Conservation (phyloP, 73 alveolate genomes). For the Blepharisma japonicum region DNA sequence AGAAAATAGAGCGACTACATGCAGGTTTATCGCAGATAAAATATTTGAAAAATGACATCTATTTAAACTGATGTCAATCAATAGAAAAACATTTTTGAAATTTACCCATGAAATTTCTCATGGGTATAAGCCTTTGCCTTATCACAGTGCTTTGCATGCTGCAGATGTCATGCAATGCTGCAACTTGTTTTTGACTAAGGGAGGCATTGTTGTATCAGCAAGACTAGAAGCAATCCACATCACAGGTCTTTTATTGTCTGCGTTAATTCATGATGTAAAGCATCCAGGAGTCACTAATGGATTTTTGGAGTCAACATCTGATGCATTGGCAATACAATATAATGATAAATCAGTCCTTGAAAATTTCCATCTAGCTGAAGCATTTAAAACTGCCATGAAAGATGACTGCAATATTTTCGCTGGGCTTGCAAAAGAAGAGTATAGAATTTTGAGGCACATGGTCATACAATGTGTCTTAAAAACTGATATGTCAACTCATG, state of each 20-base stretch:
- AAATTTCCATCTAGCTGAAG: constrained; percentile 79
- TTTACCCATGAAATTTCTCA: not conserved
- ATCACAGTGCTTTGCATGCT: constrained; percentile 66
- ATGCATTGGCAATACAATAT: constrained; percentile 72
- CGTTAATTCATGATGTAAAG: constrained; percentile 72
- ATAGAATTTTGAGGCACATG: constrained; percentile 52
- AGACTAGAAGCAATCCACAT: not conserved
- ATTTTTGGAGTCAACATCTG: constrained; percentile 59
- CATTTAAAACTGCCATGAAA: constrained; percentile 66
- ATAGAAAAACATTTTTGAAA: not conserved
- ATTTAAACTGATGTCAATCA: not conserved
- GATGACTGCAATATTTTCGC: not conserved
- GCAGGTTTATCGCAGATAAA: not conserved
- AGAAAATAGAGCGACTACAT: too few relatives aligned
- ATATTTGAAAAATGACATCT: not conserved
- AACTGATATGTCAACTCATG: constrained; percentile 41
- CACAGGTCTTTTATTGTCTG: not conserved
- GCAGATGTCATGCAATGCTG: constrained; percentile 70
- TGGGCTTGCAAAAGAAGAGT: constrained; percentile 53
- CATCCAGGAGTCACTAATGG: constrained; percentile 78
- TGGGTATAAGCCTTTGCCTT: constrained; percentile 28
- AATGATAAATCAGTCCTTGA: constrained; percentile 87
- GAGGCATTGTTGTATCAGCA: constrained; percentile 21
- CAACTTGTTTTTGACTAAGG: constrained; percentile 23
- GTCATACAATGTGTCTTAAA: constrained; percentile 64